A percentile compares a stretch with the other conserved stretches of the same genome.
phyloP scores from a whole-genome alignment of 2,329 filamentous ascomycete species.

The Alternaria metachromatica region DNA sequence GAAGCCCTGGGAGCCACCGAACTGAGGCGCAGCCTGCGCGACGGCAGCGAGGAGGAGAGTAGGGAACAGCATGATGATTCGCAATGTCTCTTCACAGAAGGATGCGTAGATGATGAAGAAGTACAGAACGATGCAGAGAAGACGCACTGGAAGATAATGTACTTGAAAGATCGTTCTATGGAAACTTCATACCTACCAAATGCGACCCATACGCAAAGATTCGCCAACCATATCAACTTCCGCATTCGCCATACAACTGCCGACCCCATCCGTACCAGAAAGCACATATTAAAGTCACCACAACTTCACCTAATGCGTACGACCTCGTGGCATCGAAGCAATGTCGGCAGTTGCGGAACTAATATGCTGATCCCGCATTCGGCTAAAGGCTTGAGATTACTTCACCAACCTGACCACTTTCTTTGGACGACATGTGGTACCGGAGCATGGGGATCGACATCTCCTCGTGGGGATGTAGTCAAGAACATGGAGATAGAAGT shows the following conservation, averaged over 20 bases:
- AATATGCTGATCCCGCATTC: slow-evolving; percentile 14
- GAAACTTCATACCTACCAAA: neutral
- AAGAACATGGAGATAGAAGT: neutral
- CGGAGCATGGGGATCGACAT: slow-evolving; percentile 9
- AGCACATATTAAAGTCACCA: slow-evolving; percentile 3
- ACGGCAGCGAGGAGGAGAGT: slow-evolving; percentile 30
- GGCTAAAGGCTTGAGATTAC: slow-evolving; percentile 26
- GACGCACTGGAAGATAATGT: neutral
- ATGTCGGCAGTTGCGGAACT: slow-evolving; percentile 17
- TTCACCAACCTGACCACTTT: slow-evolving; percentile 3
- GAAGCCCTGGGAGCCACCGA: slow-evolving; percentile 11
- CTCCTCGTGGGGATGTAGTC: neutral
- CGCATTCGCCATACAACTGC: neutral
- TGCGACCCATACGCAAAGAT: neutral
- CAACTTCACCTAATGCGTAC: neutral
- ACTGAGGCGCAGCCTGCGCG: slow-evolving; percentile 31
- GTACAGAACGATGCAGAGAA: neutral
- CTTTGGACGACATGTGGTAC: slow-evolving; percentile 1
- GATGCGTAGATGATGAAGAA: neutral
- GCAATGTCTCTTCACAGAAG: neutral
- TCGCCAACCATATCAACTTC: neutral
- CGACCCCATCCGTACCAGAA: neutral
- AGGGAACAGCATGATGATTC: slow-evolving; percentile 25
- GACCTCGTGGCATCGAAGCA: neutral
- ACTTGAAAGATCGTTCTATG: neutral